Evolutionary conservation across 2,329 filamentous ascomycete species (phyloP), one percentile per base, ranked within the genome.

Genomic region (Teratosphaeria nubilosa): DNA sequence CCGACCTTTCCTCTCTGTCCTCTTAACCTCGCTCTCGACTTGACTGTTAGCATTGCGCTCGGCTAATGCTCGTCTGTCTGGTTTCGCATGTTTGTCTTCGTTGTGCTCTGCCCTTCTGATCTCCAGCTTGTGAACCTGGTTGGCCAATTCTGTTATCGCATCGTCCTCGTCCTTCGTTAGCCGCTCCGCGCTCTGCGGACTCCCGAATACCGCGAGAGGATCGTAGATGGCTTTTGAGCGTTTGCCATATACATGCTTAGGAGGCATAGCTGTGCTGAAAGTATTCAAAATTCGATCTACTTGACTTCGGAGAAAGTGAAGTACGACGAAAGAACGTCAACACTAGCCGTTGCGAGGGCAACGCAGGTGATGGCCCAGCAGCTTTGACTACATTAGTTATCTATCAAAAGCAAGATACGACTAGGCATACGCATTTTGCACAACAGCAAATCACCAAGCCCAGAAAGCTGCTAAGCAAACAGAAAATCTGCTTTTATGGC

Each of bases 241-340:
- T 63, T 74, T 75, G 27, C 74, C 74, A 59, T 76, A 76, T 5
- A 72, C 70, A 57, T 71, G 64, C 56, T 70, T 70, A 2, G 67
- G 66, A 54, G 69, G 70, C 69, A 73, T 72, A 16, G n/a, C 20
- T 48, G 41, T 48, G 34, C 16, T 41, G 13, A 10, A 5, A 10
- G 5, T 5, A 10, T 10, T 20, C 16, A 22, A 22, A 16, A 10
- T 20, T 3, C 20, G 22, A 7, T 1, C 16, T n/a, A 22, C 6
- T 20, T 10, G 16, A 22, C 22, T 5, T 13, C 41, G 20, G 9
- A 22, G 41, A 48, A 48, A 22, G 16, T 20, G 41, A 48, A 22
- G 41, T 48, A 5, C n/a, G n/a, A 37, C 27, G 7, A 30, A 30
- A n/a, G n/a, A n/a, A n/a, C n/a, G 41, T 48, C 22, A 48, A 48